Percentiles rank a stretch among this genome's conserved stretches.
Evolutionary conservation across 1,284 basidiomycete genomes (phyloP).

Genomic region (Austroboletus novae-zelandiae): DNA sequence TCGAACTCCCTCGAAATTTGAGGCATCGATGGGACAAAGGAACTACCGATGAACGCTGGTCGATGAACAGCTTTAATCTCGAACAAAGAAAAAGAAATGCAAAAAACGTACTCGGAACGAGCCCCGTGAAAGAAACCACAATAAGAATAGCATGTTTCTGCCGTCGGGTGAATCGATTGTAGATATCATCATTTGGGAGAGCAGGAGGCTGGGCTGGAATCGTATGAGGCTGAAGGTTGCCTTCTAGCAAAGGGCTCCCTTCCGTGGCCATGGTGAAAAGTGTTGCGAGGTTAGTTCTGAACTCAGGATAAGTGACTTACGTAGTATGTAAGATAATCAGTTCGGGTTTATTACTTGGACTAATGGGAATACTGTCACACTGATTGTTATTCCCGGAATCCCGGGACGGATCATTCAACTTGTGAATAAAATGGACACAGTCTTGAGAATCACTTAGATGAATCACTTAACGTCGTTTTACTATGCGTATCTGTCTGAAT

Average conservation of each 20-base stretch:
- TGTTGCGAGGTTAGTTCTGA: too few species aligned
- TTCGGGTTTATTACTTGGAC: too few species aligned
- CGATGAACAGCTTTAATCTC: neutral
- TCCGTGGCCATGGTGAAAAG: conserved; percentile 19
- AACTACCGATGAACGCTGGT: conserved; percentile 43
- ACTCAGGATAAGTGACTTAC: too few species aligned
- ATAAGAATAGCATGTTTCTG: conserved; percentile 41
- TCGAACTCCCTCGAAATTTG: conserved; percentile 42
- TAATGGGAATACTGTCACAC: too few species aligned
- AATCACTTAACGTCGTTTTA: too few species aligned
- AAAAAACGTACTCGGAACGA: conserved; percentile 22
- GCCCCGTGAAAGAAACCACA: conserved; percentile 36
- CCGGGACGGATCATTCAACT: too few species aligned
- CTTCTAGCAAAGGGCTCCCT: conserved; percentile 17
- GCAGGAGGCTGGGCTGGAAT: neutral
- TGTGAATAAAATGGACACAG: too few species aligned
- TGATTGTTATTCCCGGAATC: too few species aligned
- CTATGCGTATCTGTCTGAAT: too few species aligned
- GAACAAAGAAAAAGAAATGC: neutral
- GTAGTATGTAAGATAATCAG: too few species aligned
- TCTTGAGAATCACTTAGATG: too few species aligned
- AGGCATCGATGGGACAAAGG: conserved; percentile 49
- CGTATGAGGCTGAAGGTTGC: conserved; percentile 1
- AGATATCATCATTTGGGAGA: conserved; percentile 31
- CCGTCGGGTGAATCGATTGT: conserved; percentile 38